Evolutionary conservation across 1,284 basidiomycete species (phyloP).

Genomic region (Volvariella volvacea): DNA sequence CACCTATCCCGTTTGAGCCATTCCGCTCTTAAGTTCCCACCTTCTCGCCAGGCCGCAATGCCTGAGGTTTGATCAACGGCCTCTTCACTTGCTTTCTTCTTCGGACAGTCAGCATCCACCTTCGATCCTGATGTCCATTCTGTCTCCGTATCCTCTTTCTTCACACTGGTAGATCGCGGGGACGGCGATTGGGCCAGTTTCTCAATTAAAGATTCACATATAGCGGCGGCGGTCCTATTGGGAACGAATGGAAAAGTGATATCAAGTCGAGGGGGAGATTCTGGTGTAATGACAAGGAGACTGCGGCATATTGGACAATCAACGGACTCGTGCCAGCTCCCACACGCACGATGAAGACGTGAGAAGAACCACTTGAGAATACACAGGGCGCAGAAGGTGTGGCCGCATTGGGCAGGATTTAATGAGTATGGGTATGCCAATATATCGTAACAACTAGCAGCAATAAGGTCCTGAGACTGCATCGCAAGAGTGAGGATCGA

Average conservation of each 20-base stretch:
- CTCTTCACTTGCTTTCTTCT: constrained; percentile 29
- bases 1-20: constrained; percentile 47
- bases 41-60: constrained; percentile 39
- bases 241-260: constrained; percentile 56
- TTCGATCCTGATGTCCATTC: constrained; percentile 21
- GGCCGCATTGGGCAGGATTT: constrained; percentile 49
- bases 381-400: constrained; percentile 59
- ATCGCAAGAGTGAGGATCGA: constrained; percentile 7
- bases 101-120: constrained; percentile 21
- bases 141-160: constrained; percentile 32
- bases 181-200: constrained; percentile 30
- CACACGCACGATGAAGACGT: constrained; percentile 50
- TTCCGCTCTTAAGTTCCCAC: constrained; percentile 37
- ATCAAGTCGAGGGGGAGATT: constrained; percentile 38
- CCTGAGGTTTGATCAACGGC: constrained; percentile 23
- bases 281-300: constrained; percentile 41
- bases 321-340: constrained; percentile 57
- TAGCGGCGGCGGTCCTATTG: constrained; percentile 46
- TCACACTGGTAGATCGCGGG: constrained; percentile 27
- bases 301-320: constrained; percentile 62
- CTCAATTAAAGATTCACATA: constrained; percentile 41
- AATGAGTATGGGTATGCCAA: constrained; percentile 57
- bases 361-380: constrained; percentile 64
- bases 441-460: constrained; percentile 36
- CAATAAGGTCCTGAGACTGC: background rate